A percentile compares a stretch with the other conserved stretches of the same genome.
These are phyloP conservation scores for Monosporascus sp. DNA, from an alignment of 2,329 filamentous ascomycete species.

Conservation along the genomic window DNA sequence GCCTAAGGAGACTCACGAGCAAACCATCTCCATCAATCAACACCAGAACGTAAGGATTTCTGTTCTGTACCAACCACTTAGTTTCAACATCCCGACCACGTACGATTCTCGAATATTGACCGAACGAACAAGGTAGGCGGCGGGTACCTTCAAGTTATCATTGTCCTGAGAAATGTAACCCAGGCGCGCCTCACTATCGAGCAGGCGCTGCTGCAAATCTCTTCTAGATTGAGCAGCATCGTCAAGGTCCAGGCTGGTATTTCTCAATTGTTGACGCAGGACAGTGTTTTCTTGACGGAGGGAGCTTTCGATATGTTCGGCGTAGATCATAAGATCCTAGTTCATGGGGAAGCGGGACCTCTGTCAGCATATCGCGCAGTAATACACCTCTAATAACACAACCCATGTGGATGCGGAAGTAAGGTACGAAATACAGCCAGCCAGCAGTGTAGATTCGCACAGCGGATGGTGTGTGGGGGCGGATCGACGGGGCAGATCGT, in stretches of 20 bases:
- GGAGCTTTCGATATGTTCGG: conserved; percentile 36
- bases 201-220: conserved; percentile 44
- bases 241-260: conserved; percentile 44
- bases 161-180: conserved; percentile 32
- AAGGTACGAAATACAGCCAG: too few species aligned
- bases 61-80: conserved; percentile 32
- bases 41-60: conserved; percentile 54
- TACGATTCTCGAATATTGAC: background rate
- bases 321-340: conserved; percentile 44
- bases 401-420: too few species aligned
- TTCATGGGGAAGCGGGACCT: background rate
- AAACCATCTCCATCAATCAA: conserved; percentile 60
- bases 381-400: too few species aligned
- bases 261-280: conserved; percentile 35
- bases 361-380: background rate
- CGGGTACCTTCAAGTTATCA: conserved; percentile 40
- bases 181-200: conserved; percentile 31
- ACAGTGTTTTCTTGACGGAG: conserved; percentile 38
- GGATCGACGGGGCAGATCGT: background rate
- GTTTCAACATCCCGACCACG: conserved; percentile 5
- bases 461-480: too few species aligned
- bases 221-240: conserved; percentile 42
- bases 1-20: conserved; percentile 37
- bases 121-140: conserved; percentile 5
- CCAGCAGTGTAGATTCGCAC: too few species aligned